Evolutionary conservation across 768 basidiomycete genomes (phyloP), one percentile per base, ranked within the genome.

Genomic region (Trametes elegans): DNA sequence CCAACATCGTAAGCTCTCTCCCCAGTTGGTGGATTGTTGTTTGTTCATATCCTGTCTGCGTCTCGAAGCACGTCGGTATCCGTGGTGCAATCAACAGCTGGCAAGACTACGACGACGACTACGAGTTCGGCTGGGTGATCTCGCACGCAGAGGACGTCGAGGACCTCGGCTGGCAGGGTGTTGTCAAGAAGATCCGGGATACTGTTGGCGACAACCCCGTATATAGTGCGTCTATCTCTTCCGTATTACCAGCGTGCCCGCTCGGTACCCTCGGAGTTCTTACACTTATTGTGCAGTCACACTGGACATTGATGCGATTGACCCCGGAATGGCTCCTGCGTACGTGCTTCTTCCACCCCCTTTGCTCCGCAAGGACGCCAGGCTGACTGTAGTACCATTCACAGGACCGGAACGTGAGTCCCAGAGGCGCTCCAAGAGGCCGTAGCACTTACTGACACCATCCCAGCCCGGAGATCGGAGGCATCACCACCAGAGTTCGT

Each of bases 91-190:
- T 70, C 21, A 58, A 61, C 49, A 56, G 54, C 55, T 67, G 66
- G 65, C 51, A 63, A 6, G 66, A 69, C 62, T 68, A 71, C 48
- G 59, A 66, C 19, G 60, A 70, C 31, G 69, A 71, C 58, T 50
- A 56, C 34, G 61, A 66, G 36, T 62, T 68, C 43, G 70, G 68
- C 10, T 71, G 67, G 58, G 56, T 64, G 31, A 69, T 67, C 46
- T 69, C 68, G 28, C 66, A 69, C 36, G 68, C 68, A n/a, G 66
- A 69, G 16, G 70, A 71, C 26, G 62, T 69, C 55, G 70, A 71
- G 57, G 70, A 69, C 26, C 51, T 67, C 38, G 70, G 70, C 45
- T 69, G 61, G 60, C 43, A 62, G 47, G 69, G 70, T 28, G 64
- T 71, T 14, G 66, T 71, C 27, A 60, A 71, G 60, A 60, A 60